Conservation (phyloP, 2,329 filamentous ascomycete species). For the Fusarium mexicanum region DNA sequence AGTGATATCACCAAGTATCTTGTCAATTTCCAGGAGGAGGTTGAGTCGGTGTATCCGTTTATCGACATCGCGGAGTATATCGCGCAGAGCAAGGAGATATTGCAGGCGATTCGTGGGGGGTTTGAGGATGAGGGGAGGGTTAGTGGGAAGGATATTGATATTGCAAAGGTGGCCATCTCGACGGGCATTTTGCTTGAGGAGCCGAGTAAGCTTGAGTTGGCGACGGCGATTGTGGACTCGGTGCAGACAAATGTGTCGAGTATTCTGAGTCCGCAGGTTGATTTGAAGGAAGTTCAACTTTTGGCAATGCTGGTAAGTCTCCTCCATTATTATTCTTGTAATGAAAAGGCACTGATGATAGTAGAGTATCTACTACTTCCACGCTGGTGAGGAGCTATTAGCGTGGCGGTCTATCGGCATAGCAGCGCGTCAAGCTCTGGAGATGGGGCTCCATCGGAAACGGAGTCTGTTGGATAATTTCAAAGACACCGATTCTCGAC, state of each 20-base stretch:
- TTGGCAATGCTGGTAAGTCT: conserved; percentile 44
- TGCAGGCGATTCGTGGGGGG: conserved; percentile 34
- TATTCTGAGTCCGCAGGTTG: conserved; percentile 44
- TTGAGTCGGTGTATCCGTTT: conserved; percentile 51
- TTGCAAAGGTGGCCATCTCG: conserved; percentile 49
- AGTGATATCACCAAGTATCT: conserved; percentile 47
- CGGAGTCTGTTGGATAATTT: conserved; percentile 55
- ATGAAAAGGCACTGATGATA: rapidly evolving
- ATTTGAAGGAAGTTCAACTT: conserved; percentile 48
- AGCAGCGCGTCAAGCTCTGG: conserved; percentile 57
- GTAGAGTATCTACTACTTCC: conserved; percentile 54
- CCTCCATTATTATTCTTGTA: rapidly evolving
- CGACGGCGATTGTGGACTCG: conserved; percentile 42
- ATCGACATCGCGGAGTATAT: conserved; percentile 45
- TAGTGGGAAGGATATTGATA: conserved; percentile 43
- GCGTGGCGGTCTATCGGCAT: conserved; percentile 60
- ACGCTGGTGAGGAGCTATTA: conserved; percentile 60
- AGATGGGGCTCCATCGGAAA: conserved; percentile 59
- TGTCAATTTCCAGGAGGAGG: conserved; percentile 52
- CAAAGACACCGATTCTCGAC: conserved; percentile 43
- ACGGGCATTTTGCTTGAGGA: conserved; percentile 47
- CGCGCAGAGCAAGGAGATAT: conserved; percentile 38
- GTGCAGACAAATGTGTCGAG: conserved; percentile 45
- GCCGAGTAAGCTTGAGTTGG: conserved; percentile 44
- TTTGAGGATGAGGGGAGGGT: background rate